These are phyloP conservation scores for Cryptococcus sp. DNA, from an alignment of 1,284 basidiomycete species.

Conservation along the genomic window DNA sequence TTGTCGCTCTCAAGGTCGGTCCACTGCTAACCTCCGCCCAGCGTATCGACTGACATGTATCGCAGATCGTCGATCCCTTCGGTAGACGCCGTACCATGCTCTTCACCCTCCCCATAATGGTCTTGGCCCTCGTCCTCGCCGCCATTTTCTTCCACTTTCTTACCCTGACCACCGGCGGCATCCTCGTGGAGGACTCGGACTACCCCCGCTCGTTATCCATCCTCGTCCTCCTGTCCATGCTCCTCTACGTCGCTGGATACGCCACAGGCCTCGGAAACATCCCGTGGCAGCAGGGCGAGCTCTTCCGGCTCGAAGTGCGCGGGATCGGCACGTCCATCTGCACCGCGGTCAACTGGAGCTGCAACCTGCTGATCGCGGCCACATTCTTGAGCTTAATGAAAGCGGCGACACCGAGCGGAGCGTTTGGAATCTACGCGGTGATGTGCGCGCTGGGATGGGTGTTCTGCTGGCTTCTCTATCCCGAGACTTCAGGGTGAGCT, in stretches of 20 bases:
- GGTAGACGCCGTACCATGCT: slow-evolving; percentile 74
- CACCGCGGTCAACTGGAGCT: slow-evolving; percentile 73
- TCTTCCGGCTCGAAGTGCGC: slow-evolving; percentile 74
- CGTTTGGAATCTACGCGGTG: slow-evolving; percentile 75
- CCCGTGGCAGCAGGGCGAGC: slow-evolving; percentile 82
- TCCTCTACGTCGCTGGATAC: slow-evolving; percentile 76
- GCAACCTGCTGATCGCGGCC: slow-evolving; percentile 71
- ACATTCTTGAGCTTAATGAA: slow-evolving; percentile 74
- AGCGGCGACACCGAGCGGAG: slow-evolving; percentile 68
- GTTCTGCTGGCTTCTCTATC: slow-evolving; percentile 68
- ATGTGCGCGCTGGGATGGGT: slow-evolving; percentile 67
- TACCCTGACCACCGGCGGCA: slow-evolving; percentile 63
- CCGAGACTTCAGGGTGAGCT: slow-evolving; percentile 60
- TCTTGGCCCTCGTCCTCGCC: slow-evolving; percentile 65
- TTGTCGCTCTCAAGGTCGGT: slow-evolving; percentile 66
- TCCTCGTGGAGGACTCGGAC: slow-evolving; percentile 61
- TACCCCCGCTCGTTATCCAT: slow-evolving; percentile 66
- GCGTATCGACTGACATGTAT: background rate
- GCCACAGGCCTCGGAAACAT: slow-evolving; percentile 74
- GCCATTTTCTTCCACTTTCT: slow-evolving; percentile 73
- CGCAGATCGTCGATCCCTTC: slow-evolving; percentile 65
- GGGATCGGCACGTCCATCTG: slow-evolving; percentile 74
- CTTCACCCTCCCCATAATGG: slow-evolving; percentile 72
- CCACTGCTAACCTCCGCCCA: background rate
- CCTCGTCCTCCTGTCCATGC: slow-evolving; percentile 72